These are phyloP conservation scores for Lentinula sp. DNA, from an alignment of 768 basidiomycete species.

Conservation along the genomic window DNA sequence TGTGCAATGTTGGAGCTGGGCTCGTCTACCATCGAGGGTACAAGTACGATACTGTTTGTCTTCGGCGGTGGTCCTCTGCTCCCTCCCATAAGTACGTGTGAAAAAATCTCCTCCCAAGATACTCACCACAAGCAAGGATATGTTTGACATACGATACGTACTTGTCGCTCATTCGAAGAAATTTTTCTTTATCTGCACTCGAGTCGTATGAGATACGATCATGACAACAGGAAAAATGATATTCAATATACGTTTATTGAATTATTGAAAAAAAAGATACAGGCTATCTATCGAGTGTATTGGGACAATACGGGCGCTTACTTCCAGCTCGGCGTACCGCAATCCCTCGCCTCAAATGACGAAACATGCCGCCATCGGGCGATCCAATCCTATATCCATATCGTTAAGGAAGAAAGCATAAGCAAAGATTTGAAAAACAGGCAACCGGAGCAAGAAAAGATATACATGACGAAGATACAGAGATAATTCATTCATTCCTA, in stretches of 20 bases:
- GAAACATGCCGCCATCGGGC: neutral
- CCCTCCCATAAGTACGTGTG: no score
- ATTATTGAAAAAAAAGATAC: neutral
- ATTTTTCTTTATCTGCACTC: no score
- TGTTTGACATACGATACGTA: no score
- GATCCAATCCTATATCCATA: neutral
- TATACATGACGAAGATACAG: neutral
- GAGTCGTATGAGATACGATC: no score
- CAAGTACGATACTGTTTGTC: no score
- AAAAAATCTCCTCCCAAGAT: no score
- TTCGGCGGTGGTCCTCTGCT: no score
- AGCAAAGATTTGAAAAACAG: neutral
- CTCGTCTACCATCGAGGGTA: no score
- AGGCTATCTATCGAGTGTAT: neutral
- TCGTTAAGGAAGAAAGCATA: neutral
- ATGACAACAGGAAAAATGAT: no score
- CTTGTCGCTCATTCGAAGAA: no score
- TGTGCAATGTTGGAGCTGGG: no score
- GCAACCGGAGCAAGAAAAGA: neutral
- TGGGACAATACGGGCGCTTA: neutral
- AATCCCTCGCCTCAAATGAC: neutral
- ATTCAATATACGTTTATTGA: neutral
- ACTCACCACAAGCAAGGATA: no score
- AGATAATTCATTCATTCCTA: neutral
- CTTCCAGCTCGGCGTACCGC: neutral